Evolutionary conservation across 257 asterid species (phyloP).

Genomic region (Forsythia suspensa): DNA sequence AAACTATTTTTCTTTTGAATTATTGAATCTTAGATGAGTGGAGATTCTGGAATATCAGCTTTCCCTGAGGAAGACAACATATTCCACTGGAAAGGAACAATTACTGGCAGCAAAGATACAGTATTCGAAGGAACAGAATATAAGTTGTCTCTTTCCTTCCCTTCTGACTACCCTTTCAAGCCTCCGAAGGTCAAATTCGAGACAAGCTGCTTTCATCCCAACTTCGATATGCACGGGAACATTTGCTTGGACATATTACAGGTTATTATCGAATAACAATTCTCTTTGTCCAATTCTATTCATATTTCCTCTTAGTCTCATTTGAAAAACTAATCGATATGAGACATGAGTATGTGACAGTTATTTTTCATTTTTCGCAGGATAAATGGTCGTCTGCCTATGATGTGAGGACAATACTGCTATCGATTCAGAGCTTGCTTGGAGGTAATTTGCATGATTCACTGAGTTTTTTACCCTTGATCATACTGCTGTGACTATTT

Average conservation of each 20-base stretch:
- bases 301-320: not conserved
- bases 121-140: conserved; percentile 94
- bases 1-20: not conserved
- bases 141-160: conserved; percentile 73
- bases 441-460: conserved; percentile 62
- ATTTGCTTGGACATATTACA: conserved; percentile 94
- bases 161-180: conserved; percentile 83
- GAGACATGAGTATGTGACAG: not conserved
- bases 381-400: conserved; percentile 98
- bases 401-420: conserved; percentile 90
- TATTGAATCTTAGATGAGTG: conserved; percentile 62
- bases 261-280: conserved; percentile 34
- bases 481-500: not conserved
- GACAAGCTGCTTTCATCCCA: conserved; percentile 92
- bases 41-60: conserved; percentile 84
- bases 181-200: conserved; percentile 90
- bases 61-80: conserved; percentile 97
- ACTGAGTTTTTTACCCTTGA: not conserved
- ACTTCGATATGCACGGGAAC: conserved; percentile 80
- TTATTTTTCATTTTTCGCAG: conserved; percentile 19
- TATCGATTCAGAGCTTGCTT: conserved; percentile 87
- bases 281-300: not conserved
- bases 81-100: conserved; percentile 93
- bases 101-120: conserved; percentile 83
- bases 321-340: not conserved